A percentile compares a stretch with the other conserved stretches of the same genome.
phyloP scores from a whole-genome alignment of 2,329 filamentous ascomycete genomes.

The Ophiostoma novo-ulmi region DNA sequence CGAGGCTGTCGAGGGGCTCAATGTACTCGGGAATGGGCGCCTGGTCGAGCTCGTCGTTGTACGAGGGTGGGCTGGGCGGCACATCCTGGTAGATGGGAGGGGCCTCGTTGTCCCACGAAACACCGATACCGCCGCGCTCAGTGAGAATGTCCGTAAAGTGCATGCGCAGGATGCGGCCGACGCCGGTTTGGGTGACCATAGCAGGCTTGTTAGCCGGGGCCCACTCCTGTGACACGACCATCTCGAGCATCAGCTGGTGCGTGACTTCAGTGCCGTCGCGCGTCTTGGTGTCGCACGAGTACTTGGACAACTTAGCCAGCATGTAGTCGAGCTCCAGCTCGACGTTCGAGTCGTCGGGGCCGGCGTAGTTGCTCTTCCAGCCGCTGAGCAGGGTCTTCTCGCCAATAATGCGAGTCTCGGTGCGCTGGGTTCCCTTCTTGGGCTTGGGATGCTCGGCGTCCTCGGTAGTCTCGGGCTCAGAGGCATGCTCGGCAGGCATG shows the following conservation, averaged over 20 bases:
- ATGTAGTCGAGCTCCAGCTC: slow-evolving; percentile 79
- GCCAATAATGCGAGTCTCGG: slow-evolving; percentile 71
- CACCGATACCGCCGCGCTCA: slow-evolving; percentile 77
- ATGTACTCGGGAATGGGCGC: slow-evolving; percentile 37
- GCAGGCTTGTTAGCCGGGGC: slow-evolving; percentile 61
- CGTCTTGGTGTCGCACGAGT: slow-evolving; percentile 72
- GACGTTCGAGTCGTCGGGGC: slow-evolving; percentile 52
- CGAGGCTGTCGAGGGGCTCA: slow-evolving; percentile 35
- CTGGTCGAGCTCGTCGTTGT: slow-evolving; percentile 41
- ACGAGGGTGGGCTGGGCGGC: slow-evolving; percentile 74
- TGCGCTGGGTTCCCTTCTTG: slow-evolving; percentile 66
- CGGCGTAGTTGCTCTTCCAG: slow-evolving; percentile 72
- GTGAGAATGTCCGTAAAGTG: slow-evolving; percentile 81
- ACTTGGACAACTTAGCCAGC: slow-evolving; percentile 53
- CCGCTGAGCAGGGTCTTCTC: slow-evolving; percentile 76
- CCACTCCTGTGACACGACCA: slow-evolving; percentile 92
- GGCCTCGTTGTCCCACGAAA: slow-evolving; percentile 95
- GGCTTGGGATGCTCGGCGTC: neutral
- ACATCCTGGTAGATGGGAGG: slow-evolving; percentile 93
- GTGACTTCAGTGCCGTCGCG: slow-evolving; percentile 70
- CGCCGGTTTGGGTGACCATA: slow-evolving; percentile 77
- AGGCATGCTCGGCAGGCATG: slow-evolving; percentile 37
- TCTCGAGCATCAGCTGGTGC: slow-evolving; percentile 83
- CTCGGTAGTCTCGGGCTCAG: neutral
- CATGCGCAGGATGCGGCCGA: slow-evolving; percentile 85